Evolutionary conservation across 768 basidiomycete genomes (phyloP).

Genomic region (Podaxis sp.): DNA sequence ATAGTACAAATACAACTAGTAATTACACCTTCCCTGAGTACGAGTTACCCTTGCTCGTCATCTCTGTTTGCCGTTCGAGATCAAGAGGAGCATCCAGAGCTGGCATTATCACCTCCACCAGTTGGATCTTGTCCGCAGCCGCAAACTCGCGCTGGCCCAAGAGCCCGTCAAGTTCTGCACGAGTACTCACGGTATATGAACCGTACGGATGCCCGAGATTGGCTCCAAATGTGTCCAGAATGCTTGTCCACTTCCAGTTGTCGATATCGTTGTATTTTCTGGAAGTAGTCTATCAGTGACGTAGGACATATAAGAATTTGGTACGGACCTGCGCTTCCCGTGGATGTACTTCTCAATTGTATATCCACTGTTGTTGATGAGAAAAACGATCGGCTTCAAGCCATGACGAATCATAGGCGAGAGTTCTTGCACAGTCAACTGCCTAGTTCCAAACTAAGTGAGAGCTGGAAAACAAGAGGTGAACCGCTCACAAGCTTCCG

Average conservation of each 20-base stretch:
- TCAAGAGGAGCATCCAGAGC: slow-evolving; percentile 69
- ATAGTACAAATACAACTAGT: neutral
- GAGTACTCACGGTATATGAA: slow-evolving; percentile 69
- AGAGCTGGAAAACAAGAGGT: neutral
- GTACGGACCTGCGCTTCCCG: slow-evolving; percentile 50
- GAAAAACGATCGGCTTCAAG: slow-evolving; percentile 81
- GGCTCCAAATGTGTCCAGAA: slow-evolving; percentile 63
- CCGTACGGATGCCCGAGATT: slow-evolving; percentile 46
- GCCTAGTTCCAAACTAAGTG: slow-evolving; percentile 35
- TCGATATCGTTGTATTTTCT: slow-evolving; percentile 88
- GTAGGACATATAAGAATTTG: neutral
- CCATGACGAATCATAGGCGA: slow-evolving; percentile 78
- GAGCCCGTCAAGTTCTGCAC: slow-evolving; percentile 64
- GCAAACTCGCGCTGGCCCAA: slow-evolving; percentile 65
- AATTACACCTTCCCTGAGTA: slow-evolving; percentile 26
- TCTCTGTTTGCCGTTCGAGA: slow-evolving; percentile 55
- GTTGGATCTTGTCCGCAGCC: slow-evolving; percentile 63
- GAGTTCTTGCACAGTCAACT: slow-evolving; percentile 80
- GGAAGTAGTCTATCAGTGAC: slow-evolving; percentile 1
- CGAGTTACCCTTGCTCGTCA: slow-evolving; percentile 50
- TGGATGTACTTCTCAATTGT: slow-evolving; percentile 85
- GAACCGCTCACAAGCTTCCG: slow-evolving; percentile 63
- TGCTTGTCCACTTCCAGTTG: slow-evolving; percentile 72
- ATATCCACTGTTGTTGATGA: slow-evolving; percentile 81
- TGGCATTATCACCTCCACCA: slow-evolving; percentile 81